Evolutionary conservation across 2,329 filamentous ascomycete species (phyloP), one percentile per base, ranked within the genome.

Genomic region (Colletotrichum tabaci): DNA sequence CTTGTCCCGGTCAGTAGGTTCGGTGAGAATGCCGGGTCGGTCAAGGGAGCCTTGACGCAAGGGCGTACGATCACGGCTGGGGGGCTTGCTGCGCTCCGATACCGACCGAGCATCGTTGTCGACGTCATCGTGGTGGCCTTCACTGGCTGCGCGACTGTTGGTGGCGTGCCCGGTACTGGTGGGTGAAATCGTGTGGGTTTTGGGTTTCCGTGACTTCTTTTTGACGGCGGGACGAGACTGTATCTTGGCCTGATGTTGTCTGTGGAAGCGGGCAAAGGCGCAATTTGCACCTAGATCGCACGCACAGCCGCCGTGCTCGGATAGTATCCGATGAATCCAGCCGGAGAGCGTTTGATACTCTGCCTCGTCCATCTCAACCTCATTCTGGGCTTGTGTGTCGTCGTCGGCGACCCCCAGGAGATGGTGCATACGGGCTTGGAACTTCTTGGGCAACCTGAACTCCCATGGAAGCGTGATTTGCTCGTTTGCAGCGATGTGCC

Each of bases 301-400:
- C 5, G 93, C 93, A 80, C 93, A 96, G 21, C 93, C 93, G 21
- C 93, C 93, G 76, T 94, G 93, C 78, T 95, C 93, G 21, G 92
- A 92, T 8, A 95, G 86, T 10, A 95, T 91, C 50, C 87, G 88
- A 62, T 90, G 87, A 8, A 94, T 89, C 89, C 91, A 94, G 18
- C 86, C 86, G 16, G 87, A 86, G 21, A 93, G 88, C 60, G 82
- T 85, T 30, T 85, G 84, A 71, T 91, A 91, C 74, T 93, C 91
- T 0, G 84, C 82, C 26, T 90, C 88, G 66, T 88, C 87, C 68
- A 91, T 84, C 15, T 88, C 86, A 8, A 86, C 84, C 61, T 90
- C 88, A 12, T 85, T 80, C 35, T 86, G 86, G 6, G 77, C 79
- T 16, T 82, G 80, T 1, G 79, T 70, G 18, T 89, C 88, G 38